Conservation (phyloP, 495 filamentous ascomycete species). For the Penicillium antarcticum region DNA sequence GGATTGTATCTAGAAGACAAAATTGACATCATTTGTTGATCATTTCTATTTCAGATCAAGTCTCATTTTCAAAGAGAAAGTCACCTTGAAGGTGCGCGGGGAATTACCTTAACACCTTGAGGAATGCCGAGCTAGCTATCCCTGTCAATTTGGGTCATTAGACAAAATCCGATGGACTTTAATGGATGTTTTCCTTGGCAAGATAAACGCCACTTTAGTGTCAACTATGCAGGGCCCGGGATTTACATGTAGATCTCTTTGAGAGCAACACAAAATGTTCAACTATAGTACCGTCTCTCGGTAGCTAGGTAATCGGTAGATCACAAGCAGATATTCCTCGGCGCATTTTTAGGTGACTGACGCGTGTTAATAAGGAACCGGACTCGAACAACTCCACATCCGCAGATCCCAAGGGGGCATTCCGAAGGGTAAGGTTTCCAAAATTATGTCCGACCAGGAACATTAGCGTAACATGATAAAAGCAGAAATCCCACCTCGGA, state of each 20-base stretch:
- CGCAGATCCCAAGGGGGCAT: slow-evolving; percentile 5
- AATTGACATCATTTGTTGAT: background rate
- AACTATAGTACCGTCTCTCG: background rate
- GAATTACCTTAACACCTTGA: background rate
- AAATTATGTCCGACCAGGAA: slow-evolving; percentile 1
- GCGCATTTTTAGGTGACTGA: background rate
- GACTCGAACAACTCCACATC: background rate
- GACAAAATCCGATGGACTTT: background rate
- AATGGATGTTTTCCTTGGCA: no score
- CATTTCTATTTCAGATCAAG: background rate
- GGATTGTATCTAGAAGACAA: background rate
- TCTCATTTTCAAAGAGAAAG: background rate
- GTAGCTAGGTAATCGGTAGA: background rate
- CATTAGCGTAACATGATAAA: background rate
- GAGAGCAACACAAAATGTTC: background rate
- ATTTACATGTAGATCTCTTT: no score
- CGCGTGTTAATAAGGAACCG: background rate
- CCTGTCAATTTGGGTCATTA: slow-evolving; percentile 1
- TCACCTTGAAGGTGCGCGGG: background rate
- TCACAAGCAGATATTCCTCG: background rate
- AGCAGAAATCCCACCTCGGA: background rate
- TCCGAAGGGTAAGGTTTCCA: slow-evolving; percentile 1
- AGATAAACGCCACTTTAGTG: no score
- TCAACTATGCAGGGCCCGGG: no score
- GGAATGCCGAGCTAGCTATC: slow-evolving; percentile 2